A percentile compares a stretch with the other conserved stretches of the same genome.
phyloP scores from a whole-genome alignment of 352 stramenopile species.

The Globisporangium viniferum region DNA sequence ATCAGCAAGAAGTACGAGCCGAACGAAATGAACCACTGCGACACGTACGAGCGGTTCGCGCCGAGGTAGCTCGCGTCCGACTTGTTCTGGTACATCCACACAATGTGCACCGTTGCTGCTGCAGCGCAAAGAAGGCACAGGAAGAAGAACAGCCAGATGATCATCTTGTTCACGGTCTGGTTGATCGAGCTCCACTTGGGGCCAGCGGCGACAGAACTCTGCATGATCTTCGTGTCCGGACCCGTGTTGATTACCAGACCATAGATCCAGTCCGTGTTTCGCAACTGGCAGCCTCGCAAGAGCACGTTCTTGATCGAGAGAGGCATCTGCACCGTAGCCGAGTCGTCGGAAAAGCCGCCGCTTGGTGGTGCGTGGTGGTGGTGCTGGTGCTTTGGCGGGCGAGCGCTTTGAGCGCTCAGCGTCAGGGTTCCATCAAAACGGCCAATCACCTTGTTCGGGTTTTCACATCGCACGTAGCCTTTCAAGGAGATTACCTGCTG shows the following conservation, averaged over 20 bases:
- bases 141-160: constrained; percentile 72
- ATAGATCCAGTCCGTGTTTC: constrained; percentile 89
- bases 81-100: constrained; percentile 58
- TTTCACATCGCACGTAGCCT: constrained; percentile 62
- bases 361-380: neutral
- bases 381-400: constrained; percentile 12
- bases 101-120: constrained; percentile 53
- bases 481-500: constrained; percentile 36
- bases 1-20: constrained; percentile 94
- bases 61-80: constrained; percentile 47
- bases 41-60: constrained; percentile 39
- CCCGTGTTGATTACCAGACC: constrained; percentile 88
- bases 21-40: constrained; percentile 80
- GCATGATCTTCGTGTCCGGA: constrained; percentile 84
- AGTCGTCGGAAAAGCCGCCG: constrained; percentile 10
- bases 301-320: constrained; percentile 87
- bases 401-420: constrained; percentile 21
- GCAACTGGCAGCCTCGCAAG: constrained; percentile 79
- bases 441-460: constrained; percentile 78
- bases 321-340: constrained; percentile 32
- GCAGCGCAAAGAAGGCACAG: constrained; percentile 54
- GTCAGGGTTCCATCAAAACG: constrained; percentile 73
- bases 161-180: constrained; percentile 76
- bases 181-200: constrained; percentile 86
- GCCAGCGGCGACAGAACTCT: constrained; percentile 51